These are phyloP conservation scores for Silene noctiflora DNA, from an alignment of 179 eudicot species.

Conservation along the genomic window DNA sequence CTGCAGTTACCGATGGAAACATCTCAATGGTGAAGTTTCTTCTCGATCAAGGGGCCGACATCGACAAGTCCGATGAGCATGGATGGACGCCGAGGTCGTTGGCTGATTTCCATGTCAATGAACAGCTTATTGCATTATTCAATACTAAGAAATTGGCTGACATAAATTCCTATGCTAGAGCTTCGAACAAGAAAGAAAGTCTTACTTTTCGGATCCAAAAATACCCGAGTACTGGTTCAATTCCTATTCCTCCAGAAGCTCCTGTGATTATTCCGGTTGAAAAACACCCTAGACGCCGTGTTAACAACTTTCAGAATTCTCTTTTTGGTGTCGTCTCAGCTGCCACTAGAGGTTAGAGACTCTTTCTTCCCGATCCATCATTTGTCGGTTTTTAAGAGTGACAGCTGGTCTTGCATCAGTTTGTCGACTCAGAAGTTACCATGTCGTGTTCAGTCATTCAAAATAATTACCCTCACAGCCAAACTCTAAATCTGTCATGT, in stretches of 20 bases:
- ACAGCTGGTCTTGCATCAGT: background rate
- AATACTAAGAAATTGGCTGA: constrained; percentile 28
- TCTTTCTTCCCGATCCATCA: background rate
- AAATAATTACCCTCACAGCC: background rate
- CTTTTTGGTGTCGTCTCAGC: constrained; percentile 61
- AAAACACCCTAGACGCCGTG: constrained; percentile 33
- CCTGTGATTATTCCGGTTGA: constrained; percentile 28
- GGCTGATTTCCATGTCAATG: constrained; percentile 55
- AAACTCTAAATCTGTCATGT: background rate
- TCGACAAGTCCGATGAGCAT: constrained; percentile 45
- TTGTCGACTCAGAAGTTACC: background rate
- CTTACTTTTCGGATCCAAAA: constrained; percentile 33
- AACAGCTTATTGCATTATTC: constrained; percentile 49
- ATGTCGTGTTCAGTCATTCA: background rate
- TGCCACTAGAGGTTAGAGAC: constrained; percentile 38
- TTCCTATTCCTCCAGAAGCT: constrained; percentile 23
- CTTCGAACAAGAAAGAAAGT: constrained; percentile 8
- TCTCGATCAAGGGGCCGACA: constrained; percentile 51
- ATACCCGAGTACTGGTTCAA: constrained; percentile 38
- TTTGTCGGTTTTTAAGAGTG: background rate
- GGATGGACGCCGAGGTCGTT: constrained; percentile 62
- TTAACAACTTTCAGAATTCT: constrained; percentile 49
- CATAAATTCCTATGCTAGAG: constrained; percentile 9
- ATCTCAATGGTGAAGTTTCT: constrained; percentile 45
- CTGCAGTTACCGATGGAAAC: constrained; percentile 50